These are phyloP conservation scores for Dendrobium huoshanense DNA, from an alignment of 106 monocot species.

Conservation along the genomic window DNA sequence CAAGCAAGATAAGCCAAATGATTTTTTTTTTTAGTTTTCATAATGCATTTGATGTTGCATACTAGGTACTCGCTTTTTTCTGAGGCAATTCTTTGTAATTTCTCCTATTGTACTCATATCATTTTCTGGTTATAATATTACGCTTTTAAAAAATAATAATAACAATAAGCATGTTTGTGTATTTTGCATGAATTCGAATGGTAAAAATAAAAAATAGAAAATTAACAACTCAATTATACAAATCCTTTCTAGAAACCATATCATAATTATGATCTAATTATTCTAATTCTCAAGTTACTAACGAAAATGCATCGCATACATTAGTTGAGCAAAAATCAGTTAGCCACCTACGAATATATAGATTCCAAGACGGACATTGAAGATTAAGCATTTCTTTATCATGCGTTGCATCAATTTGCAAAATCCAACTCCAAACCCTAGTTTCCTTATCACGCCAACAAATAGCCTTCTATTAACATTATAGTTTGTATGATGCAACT, in stretches of 20 bases:
- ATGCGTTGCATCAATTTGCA: not conserved
- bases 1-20: too few species aligned
- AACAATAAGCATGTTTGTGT: too few species aligned
- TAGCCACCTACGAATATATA: not conserved
- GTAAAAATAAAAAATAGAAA: too few species aligned
- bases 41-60: too few species aligned
- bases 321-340: not conserved
- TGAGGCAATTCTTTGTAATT: too few species aligned
- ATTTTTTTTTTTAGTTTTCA: too few species aligned
- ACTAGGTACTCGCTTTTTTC: too few species aligned
- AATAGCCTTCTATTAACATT: not conserved
- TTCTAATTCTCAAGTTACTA: not conserved
- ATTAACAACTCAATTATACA: not conserved
- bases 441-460: not conserved
- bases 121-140: too few species aligned
- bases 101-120: too few species aligned
- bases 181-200: too few species aligned
- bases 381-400: not conserved
- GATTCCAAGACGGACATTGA: not conserved
- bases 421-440: not conserved
- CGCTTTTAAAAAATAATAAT: too few species aligned
- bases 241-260: not conserved
- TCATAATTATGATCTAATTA: not conserved
- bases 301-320: not conserved
- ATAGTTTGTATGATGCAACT: not conserved